Conservation (phyloP, 306 rosid species). For the Begonia masoniana region DNA sequence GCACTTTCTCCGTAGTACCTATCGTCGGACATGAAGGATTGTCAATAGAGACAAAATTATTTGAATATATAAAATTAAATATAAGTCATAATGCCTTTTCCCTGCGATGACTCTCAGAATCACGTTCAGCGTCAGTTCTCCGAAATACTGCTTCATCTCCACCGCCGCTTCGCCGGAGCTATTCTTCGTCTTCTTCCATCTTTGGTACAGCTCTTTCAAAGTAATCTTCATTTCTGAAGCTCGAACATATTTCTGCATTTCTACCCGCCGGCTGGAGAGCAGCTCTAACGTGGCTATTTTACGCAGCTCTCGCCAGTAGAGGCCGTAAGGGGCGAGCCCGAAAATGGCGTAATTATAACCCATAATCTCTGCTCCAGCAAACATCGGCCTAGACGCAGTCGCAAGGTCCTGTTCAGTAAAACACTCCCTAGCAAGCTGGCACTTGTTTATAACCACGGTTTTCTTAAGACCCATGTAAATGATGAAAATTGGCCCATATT, state of each 20-base stretch:
- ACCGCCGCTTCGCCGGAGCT: slow-evolving; percentile 1
- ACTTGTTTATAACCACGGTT: not conserved
- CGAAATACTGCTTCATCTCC: slow-evolving; percentile 27
- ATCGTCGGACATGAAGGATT: too few species aligned
- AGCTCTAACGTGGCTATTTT: slow-evolving; percentile 38
- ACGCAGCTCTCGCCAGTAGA: slow-evolving; percentile 37
- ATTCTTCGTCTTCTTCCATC: slow-evolving; percentile 6
- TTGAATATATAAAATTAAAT: too few species aligned
- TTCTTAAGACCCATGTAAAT: not conserved
- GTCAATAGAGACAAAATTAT: too few species aligned
- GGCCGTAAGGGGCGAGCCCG: slow-evolving; percentile 30
- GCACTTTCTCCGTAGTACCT: not conserved
- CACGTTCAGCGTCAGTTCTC: slow-evolving; percentile 29
- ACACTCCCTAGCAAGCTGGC: not conserved
- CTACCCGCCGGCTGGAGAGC: slow-evolving; percentile 33
- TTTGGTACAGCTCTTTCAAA: slow-evolving; percentile 9
- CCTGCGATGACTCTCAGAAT: slow-evolving; percentile 49
- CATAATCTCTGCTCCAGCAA: slow-evolving; percentile 28
- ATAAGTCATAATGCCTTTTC: slow-evolving; percentile 10
- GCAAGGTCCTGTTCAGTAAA: not conserved
- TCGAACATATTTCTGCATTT: slow-evolving; percentile 31
- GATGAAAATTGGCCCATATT: not conserved
- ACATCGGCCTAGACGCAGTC: slow-evolving; percentile 34
- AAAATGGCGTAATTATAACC: slow-evolving; percentile 38
- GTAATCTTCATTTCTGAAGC: slow-evolving; percentile 22